A percentile compares a stretch with the other conserved stretches of the same genome.
phyloP scores from a whole-genome alignment of 768 basidiomycete species.

The Leccinum fibrillosum region DNA sequence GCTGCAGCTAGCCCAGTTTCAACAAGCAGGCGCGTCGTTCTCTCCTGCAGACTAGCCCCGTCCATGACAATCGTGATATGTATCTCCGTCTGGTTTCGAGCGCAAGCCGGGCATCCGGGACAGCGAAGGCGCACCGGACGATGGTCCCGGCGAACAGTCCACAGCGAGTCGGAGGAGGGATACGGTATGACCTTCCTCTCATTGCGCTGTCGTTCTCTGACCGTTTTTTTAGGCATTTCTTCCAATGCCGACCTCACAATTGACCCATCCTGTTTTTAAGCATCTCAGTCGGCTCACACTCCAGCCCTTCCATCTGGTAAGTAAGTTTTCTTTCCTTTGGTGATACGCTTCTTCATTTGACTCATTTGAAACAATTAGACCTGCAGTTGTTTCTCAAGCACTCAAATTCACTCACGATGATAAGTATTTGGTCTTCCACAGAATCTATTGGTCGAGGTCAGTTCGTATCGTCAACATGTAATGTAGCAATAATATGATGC shows the following conservation, averaged over 20 bases:
- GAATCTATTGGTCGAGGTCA: conserved; percentile 66
- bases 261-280: conserved; percentile 43
- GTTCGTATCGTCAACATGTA: conserved; percentile 13
- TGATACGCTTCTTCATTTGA: neutral
- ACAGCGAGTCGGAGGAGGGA: conserved; percentile 23
- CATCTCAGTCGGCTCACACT: conserved; percentile 34
- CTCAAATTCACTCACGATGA: conserved; percentile 43
- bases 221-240: conserved; percentile 38
- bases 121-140: conserved; percentile 10
- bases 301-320: conserved; percentile 43
- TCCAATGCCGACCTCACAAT: conserved; percentile 36
- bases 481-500: neutral
- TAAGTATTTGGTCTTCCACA: conserved; percentile 68
- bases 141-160: conserved; percentile 15
- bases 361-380: conserved; percentile 24
- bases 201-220: neutral
- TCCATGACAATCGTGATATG: conserved; percentile 13
- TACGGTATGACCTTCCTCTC: conserved; percentile 11
- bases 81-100: conserved; percentile 18
- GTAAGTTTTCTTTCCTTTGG: conserved; percentile 2
- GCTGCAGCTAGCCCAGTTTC: no score
- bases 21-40: conserved; percentile 7
- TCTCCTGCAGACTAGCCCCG: neutral
- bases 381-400: conserved; percentile 40
- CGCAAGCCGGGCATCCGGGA: conserved; percentile 15